A percentile compares a stretch with the other conserved stretches of the same genome.
Evolutionary conservation across 2,329 filamentous ascomycete species (phyloP).

Genomic region (Mollisiaceae sp.): DNA sequence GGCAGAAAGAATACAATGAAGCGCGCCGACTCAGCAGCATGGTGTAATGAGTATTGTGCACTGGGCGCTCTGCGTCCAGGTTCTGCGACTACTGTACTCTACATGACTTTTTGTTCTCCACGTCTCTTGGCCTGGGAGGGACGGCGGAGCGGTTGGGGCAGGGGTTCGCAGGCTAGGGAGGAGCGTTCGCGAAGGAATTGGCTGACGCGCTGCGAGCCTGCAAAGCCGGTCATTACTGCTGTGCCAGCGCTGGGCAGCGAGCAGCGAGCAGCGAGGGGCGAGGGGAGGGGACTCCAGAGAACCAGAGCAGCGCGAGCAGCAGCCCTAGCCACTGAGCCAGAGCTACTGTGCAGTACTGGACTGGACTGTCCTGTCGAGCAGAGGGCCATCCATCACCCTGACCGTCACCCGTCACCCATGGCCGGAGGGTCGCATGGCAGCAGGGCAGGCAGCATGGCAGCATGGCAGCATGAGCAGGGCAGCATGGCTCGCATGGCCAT

Average conservation of each 20-base stretch:
- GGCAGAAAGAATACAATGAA: conserved; percentile 9
- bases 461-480: too few relatives aligned
- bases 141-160: neutral
- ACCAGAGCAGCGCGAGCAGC: too few relatives aligned
- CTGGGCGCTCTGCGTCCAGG: conserved; percentile 26
- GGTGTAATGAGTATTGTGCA: conserved; percentile 30
- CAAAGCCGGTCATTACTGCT: neutral
- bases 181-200: conserved; percentile 1
- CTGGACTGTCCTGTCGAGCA: too few relatives aligned
- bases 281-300: too few relatives aligned
- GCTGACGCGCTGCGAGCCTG: conserved; percentile 16
- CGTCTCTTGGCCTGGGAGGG: neutral
- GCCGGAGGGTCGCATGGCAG: too few relatives aligned
- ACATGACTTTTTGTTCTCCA: neutral
- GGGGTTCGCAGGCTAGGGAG: neutral
- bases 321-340: too few relatives aligned
- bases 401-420: too few relatives aligned
- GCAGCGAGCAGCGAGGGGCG: too few relatives aligned
- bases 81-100: neutral
- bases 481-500: neutral
- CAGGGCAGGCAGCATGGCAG: too few relatives aligned
- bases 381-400: too few relatives aligned
- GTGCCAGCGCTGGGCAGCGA: too few relatives aligned
- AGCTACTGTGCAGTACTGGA: too few relatives aligned
- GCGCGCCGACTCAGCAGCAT: conserved; percentile 14